Base-by-base conservation (phyloP, 2,329 filamentous ascomycete genomes). In the Fonsecaea erecta region DNA sequence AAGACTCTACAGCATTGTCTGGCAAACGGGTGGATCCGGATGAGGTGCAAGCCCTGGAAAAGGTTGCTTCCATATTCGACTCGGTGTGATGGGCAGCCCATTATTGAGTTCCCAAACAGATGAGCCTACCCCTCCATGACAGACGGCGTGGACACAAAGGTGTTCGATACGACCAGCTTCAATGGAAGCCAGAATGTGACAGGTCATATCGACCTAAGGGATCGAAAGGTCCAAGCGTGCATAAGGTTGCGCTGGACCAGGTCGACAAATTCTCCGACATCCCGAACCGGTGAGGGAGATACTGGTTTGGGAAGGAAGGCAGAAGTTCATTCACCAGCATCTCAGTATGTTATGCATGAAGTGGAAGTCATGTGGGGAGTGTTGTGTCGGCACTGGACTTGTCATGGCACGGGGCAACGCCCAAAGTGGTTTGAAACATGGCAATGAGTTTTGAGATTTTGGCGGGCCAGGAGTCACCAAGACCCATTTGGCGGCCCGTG, bases 21-120 rank as follows among this genome's bases (percentile, higher is more conserved):
- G 69, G 67, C 21, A 69, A 60, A 26, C 55, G 55, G 34, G 63
- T 70, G 16, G 67, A 72, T 30, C 28, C 60, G 5, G 68, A 69
- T 21, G 71, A 73, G 54, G 62, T 72, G 16, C 71, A 71, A 58
- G 70, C 71, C 6, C 54, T 73, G 48, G 71, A 73, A 56, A 72
- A 70, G 40, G 66, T 68, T 11, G 70, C 71, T 16, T 63, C 64
- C n/a, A 67, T 71, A 11, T 73, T 73, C 55, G 64, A 73, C 26
- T 63, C 68, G 26, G 60, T 59, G 12, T 73, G 63, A 71, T 24
- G 37, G 28, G 35, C 2, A 35, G 37, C 16, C 11, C n/a, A n/a
- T n/a, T 16, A 24, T 32, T 32, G 18, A 51, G 37, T 12, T 24
- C 24, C 24, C n/a, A 21, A 46, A 24, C n/a, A 16, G 12, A 30